These are phyloP conservation scores for Agarophyton chilense DNA, from an alignment of 23 red algal species.

Conservation along the genomic window DNA sequence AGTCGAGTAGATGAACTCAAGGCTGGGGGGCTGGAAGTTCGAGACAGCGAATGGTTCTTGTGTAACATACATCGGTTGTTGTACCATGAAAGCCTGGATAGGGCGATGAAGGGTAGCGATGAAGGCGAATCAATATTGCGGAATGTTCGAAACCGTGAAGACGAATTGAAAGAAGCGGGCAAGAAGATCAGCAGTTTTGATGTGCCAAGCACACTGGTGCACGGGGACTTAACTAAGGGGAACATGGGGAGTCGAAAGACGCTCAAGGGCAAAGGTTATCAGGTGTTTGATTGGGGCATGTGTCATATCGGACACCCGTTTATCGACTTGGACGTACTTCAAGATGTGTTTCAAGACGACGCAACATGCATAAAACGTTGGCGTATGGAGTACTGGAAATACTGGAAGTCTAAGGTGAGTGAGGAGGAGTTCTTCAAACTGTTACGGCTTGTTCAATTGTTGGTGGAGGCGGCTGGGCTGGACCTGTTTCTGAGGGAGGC, in stretches of 20 bases:
- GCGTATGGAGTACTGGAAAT: no score
- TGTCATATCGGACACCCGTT: neutral
- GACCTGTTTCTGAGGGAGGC: no score
- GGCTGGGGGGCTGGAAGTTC: neutral
- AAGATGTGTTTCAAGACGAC: no score
- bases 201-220: conserved; percentile 11
- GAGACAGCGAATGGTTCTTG: conserved; percentile 13
- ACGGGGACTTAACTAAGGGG: neutral
- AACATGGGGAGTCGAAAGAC: neutral
- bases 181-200: neutral
- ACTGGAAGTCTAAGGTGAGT: no score
- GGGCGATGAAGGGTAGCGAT: neutral
- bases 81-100: conserved; percentile 2
- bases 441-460: no score
- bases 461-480: no score
- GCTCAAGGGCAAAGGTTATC: neutral
- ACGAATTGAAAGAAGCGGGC: neutral
- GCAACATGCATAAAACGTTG: no score
- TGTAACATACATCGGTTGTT: neutral
- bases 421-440: no score
- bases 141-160: neutral
- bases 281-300: conserved; percentile 9
- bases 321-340: neutral
- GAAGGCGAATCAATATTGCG: neutral
- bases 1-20: neutral